Conservation (phyloP, 176 grass and related monocot genomes). For the Hsuehochloa calcarea region DNA sequence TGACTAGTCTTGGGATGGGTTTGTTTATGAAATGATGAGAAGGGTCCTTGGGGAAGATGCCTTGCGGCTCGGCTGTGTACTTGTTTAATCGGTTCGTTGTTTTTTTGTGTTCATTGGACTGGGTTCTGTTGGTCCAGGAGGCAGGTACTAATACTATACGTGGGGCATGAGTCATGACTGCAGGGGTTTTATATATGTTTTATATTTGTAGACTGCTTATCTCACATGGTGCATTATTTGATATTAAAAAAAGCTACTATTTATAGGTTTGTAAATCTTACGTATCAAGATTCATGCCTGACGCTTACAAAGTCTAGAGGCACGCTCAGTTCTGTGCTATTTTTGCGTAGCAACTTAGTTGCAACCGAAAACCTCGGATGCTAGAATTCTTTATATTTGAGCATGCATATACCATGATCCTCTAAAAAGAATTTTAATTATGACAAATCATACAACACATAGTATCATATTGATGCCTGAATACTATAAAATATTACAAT, state of each 20-base stretch:
- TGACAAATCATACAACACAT: background rate
- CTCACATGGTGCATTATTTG: background rate
- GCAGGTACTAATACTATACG: conserved; percentile 13
- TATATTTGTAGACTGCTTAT: background rate
- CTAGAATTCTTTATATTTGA: background rate
- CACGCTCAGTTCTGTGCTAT: background rate
- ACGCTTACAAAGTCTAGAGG: background rate
- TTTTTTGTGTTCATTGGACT: background rate
- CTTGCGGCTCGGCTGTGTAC: background rate
- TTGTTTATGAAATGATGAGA: conserved; percentile 23
- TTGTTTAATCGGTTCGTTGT: conserved; percentile 6
- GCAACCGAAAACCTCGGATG: background rate
- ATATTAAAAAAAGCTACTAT: background rate
- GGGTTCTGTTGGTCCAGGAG: conserved; percentile 17
- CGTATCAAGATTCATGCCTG: background rate
- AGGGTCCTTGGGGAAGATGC: background rate
- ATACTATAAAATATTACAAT: background rate
- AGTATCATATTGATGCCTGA: background rate
- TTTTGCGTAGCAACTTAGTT: background rate
- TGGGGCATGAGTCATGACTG: background rate
- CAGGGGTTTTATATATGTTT: background rate
- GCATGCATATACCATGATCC: background rate
- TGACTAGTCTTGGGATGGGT: background rate
- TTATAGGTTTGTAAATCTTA: background rate
- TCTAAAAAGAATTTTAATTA: background rate